These are phyloP conservation scores for Tephrocybe sp. DNA, from an alignment of 768 basidiomycete species.

Conservation along the genomic window DNA sequence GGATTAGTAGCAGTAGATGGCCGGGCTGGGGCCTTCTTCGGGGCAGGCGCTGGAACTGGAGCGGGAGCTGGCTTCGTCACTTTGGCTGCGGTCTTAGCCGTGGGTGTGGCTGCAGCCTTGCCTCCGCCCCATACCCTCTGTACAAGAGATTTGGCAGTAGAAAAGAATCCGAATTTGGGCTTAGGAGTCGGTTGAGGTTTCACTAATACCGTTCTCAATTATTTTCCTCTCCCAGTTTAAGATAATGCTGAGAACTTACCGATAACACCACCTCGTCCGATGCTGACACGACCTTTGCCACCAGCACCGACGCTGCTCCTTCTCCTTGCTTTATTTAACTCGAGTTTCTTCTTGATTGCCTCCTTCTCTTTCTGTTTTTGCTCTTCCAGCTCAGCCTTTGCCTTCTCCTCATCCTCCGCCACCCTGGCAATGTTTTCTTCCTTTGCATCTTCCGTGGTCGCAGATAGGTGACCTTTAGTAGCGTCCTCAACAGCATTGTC, in stretches of 20 bases:
- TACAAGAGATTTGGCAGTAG: conserved; percentile 69
- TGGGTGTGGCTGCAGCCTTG: conserved; percentile 28
- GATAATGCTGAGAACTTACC: conserved; percentile 29
- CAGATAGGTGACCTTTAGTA: conserved; percentile 21
- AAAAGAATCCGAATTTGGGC: conserved; percentile 67
- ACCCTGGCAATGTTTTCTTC: no score
- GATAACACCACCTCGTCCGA: conserved; percentile 36
- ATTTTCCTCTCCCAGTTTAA: background rate
- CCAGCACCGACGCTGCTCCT: conserved; percentile 61
- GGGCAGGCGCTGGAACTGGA: conserved; percentile 9
- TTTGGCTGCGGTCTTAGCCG: conserved; percentile 22
- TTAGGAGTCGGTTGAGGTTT: conserved; percentile 38
- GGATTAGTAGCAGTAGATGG: conserved; percentile 20
- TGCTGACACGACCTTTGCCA: conserved; percentile 35
- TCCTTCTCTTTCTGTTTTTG: conserved; percentile 51
- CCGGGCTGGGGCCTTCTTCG: conserved; percentile 18
- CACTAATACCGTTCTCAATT: conserved; percentile 16
- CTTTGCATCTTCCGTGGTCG: conserved; percentile 18
- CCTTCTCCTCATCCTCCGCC: conserved; percentile 32
- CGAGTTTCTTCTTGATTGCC: conserved; percentile 60
- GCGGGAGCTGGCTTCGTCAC: conserved; percentile 10
- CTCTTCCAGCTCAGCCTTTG: conserved; percentile 42
- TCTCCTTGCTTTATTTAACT: conserved; percentile 63
- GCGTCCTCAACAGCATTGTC: conserved; percentile 37
- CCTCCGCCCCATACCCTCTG: conserved; percentile 71